Evolutionary conservation across 2,329 filamentous ascomycete species (phyloP), one percentile per base, ranked within the genome.

Genomic region (Curvularia sp.): DNA sequence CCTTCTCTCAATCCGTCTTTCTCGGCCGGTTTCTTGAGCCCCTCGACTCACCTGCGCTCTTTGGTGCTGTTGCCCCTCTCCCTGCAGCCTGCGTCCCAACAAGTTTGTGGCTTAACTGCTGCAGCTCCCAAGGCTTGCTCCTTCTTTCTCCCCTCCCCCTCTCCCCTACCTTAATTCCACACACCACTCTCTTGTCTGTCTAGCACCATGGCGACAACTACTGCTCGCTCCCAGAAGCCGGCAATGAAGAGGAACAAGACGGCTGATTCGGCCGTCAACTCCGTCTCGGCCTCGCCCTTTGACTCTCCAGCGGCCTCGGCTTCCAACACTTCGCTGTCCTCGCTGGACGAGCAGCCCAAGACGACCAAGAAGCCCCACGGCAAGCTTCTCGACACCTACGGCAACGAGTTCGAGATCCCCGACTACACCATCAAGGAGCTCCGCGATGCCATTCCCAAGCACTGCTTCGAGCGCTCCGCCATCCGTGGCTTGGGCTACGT

Each of bases 351-450:
- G 55, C 82, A 86, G 44, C 86, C 84, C 55, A 59, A 61, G 30
- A 62, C 75, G 31, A 75, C 76, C 64, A 81, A 81, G 68, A 78
- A 81, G 66, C 64, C 76, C 67, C 46, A 47, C 68, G 87, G 86
- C 70, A 87, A 88, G 77, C 86, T 99, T 68, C 73, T 95, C 65
- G 93, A 99, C 81, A 94, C 92, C 12, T 95, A 96, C 78, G 95
- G 95, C 80, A 97, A 98, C 80, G 86, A 93, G 74, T 99, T 99
- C 83, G 84, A 92, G 79, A 85, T 96, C 57, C 95, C 95, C 68
- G 89, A 98, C 81, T 99, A 90, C 84, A 96, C 93, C 76, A 96
- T 99, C 85, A 97, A 97, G 85, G 87, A 99, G 76, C 94, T 99
- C 76, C 89, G 92, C 74, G 91, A 97, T 81, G 95, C 95, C 77